Evolutionary conservation across 805 yeast genomes (phyloP).

Genomic region (Isabelozyma gotoi): DNA sequence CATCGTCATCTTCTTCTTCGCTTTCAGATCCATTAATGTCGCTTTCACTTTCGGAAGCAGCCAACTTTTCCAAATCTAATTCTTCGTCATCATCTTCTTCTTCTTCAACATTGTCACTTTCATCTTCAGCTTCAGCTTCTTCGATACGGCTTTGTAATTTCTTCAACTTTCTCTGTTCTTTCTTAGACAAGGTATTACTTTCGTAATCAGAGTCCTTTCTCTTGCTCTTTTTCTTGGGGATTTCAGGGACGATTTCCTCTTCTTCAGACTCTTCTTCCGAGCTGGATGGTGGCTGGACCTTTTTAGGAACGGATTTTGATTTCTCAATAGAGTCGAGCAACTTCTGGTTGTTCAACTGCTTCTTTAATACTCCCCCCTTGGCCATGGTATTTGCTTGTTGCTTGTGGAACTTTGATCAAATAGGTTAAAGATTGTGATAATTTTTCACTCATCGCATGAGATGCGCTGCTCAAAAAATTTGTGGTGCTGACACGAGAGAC

Average conservation of each 20-base stretch:
- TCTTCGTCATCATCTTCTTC: constrained; percentile 28
- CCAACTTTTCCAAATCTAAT: constrained; percentile 53
- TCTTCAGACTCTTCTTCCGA: constrained; percentile 8
- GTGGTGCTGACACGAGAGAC: neutral
- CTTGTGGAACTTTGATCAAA: neutral
- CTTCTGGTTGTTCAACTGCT: constrained; percentile 30
- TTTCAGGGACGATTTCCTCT: constrained; percentile 8
- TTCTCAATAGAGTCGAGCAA: constrained; percentile 21
- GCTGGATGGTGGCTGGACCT: constrained; percentile 9
- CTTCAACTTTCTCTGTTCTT: constrained; percentile 61
- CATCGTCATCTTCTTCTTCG: constrained; percentile 32
- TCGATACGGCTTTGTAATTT: constrained; percentile 36
- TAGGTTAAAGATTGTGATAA: neutral
- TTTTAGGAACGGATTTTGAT: constrained; percentile 21
- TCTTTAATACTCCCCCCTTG: constrained; percentile 26
- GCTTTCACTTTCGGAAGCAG: constrained; percentile 54
- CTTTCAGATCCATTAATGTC: constrained; percentile 30
- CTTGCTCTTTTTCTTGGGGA: constrained; percentile 1
- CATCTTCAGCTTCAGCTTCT: constrained; percentile 18
- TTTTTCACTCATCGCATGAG: neutral
- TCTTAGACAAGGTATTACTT: constrained; percentile 56
- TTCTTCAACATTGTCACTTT: constrained; percentile 26
- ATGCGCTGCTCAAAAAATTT: neutral
- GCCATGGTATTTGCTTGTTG: constrained; percentile 18
- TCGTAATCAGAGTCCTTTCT: constrained; percentile 33